A percentile compares a stretch with the other conserved stretches of the same genome.
phyloP scores from a whole-genome alignment of 2,329 filamentous ascomycete genomes.

The Aspergillus puulaauensis region DNA sequence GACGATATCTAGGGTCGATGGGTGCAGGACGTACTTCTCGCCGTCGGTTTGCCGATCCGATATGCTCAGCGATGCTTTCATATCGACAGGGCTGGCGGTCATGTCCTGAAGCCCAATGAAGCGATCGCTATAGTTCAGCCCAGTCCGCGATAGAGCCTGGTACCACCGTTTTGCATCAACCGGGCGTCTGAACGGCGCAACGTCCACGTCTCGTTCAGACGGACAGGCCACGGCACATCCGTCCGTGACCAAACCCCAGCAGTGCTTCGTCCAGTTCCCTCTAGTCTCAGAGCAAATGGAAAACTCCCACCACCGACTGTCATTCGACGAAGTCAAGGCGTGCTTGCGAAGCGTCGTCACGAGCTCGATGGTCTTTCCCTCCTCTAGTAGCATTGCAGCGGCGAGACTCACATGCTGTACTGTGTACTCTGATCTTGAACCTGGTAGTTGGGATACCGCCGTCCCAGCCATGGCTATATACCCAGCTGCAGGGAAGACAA shows the following conservation, averaged over 20 bases:
- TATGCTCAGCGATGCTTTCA: neutral
- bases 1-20: neutral
- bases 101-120: neutral
- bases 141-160: neutral
- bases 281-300: neutral
- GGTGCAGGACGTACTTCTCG: neutral
- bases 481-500: conserved; percentile 46
- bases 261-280: neutral
- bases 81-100: neutral
- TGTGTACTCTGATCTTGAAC: neutral
- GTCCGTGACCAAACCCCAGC: neutral
- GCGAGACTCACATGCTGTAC: conserved; percentile 18
- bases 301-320: conserved; percentile 28
- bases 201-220: neutral
- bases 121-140: neutral
- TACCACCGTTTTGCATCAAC: neutral
- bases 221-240: neutral
- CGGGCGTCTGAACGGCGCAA: neutral
- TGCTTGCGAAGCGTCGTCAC: conserved; percentile 14
- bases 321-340: conserved; percentile 12
- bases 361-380: conserved; percentile 17
- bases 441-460: conserved; percentile 26
- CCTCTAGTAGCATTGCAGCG: conserved; percentile 23
- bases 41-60: neutral
- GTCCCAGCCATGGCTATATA: conserved; percentile 48